Evolutionary conservation across 2,329 filamentous ascomycete species (phyloP), one percentile per base, ranked within the genome.

Genomic region (Neofusicoccum kwambonambiense): DNA sequence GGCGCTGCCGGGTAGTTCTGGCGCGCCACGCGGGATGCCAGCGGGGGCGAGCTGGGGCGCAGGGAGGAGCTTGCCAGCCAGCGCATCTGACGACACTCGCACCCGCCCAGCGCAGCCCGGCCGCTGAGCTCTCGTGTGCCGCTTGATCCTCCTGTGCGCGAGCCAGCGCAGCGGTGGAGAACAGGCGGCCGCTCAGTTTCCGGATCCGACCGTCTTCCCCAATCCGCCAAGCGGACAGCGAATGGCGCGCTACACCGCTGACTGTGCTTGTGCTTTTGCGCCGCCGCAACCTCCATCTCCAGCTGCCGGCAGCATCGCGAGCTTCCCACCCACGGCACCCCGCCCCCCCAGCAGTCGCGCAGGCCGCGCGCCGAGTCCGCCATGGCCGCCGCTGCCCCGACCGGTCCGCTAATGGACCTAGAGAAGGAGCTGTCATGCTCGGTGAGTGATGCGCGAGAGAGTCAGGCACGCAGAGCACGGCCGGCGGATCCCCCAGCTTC

Each of bases 401-500:
- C 17, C 52, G 62, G 31, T 17, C 51, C 51, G 27, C 62, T 64
- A 44, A 35, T 49, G 73, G 92, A 96, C 78, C 84, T 97, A 71
- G 95, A 97, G 81, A 94, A 90, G 78, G 95, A 99, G 85, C 83
- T 98, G 80, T 93, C 90, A 62, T 98, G 94, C 82, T 96, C 94
- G 76, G 93, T 97, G 85, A 81, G 90, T 87, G 12, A 5, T 31
- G n/a, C n/a, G 17, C 5, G 17, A 13, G 35, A 51, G 52, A 31
- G 52, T 62, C 56, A 51, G 54, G 27, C n/a, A 27, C 60, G 60
- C 17, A 47, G 51, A n/a, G 57, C 41, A 51, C 57, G 52, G 64
- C 51, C 50, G 56, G 31, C 64, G 34, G 35, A 52, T 57, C 56
- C 64, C 39, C 64, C 45, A 60, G 34, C 27, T 39, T 51, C 64